These are phyloP conservation scores for Kalmanozyma brasiliensis DNA, from an alignment of 1,284 basidiomycete species.

Conservation along the genomic window DNA sequence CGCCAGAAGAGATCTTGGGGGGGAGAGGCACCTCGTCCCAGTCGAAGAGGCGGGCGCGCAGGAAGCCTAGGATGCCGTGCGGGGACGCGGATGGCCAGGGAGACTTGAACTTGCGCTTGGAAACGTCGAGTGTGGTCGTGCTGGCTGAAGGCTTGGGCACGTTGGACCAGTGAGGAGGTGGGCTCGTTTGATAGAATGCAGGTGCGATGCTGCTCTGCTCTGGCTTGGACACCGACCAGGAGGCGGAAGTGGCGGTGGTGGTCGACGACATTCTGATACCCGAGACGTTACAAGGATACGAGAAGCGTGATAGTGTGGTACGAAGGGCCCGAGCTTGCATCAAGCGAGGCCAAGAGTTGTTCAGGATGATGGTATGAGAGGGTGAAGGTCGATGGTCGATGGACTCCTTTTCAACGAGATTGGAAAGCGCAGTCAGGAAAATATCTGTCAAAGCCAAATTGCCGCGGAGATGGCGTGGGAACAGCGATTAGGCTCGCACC, in stretches of 20 bases:
- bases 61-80: constrained; percentile 40
- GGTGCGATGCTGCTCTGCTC: constrained; percentile 28
- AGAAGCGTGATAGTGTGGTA: constrained; percentile 6
- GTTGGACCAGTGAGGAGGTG: constrained; percentile 51
- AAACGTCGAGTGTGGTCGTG: constrained; percentile 7
- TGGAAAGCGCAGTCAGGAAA: constrained; percentile 3
- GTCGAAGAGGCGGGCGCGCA: constrained; percentile 49
- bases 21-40: constrained; percentile 53
- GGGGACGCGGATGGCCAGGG: constrained; percentile 44
- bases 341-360: not conserved
- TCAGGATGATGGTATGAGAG: not conserved
- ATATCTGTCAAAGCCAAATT: too few species aligned
- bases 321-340: constrained; percentile 21
- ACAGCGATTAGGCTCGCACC: not conserved
- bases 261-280: constrained; percentile 39
- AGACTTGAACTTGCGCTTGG: constrained; percentile 40
- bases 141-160: constrained; percentile 11
- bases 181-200: constrained; percentile 41
- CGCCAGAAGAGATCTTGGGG: constrained; percentile 20
- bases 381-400: not conserved
- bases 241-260: not conserved
- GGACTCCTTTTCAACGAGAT: not conserved
- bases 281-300: not conserved
- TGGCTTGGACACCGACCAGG: constrained; percentile 31
- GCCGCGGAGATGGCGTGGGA: constrained; percentile 23